Evolutionary conservation across 768 basidiomycete species (phyloP).

Genomic region (Trametes punicea): DNA sequence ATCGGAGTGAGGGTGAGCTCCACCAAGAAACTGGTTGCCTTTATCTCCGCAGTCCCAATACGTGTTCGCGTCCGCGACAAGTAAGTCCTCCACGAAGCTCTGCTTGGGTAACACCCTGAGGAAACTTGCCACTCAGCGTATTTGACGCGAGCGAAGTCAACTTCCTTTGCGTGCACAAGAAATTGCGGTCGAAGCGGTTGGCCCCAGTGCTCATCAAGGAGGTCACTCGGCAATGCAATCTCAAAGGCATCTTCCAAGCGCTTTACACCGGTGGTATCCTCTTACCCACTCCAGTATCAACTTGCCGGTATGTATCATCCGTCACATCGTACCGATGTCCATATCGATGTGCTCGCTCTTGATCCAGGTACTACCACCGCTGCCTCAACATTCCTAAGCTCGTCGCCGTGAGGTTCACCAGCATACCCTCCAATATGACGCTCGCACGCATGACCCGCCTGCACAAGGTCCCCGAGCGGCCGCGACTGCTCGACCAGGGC

Average conservation of each 20-base stretch:
- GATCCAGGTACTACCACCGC: slow-evolving; percentile 82
- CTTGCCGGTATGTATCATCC: slow-evolving; percentile 65
- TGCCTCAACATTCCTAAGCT: slow-evolving; percentile 90
- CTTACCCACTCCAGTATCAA: slow-evolving; percentile 88
- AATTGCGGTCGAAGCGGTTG: slow-evolving; percentile 89
- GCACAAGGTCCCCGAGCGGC: slow-evolving; percentile 59
- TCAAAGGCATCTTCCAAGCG: slow-evolving; percentile 91
- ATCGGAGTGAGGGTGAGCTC: slow-evolving; percentile 88
- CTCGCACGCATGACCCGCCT: slow-evolving; percentile 84
- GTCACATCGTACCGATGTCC: too few species aligned
- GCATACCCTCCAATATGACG: slow-evolving; percentile 82
- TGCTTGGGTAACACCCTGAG: not conserved
- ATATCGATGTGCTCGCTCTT: not conserved
- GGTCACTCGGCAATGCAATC: slow-evolving; percentile 87
- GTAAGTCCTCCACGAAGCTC: slow-evolving; percentile 44
- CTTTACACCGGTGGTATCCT: slow-evolving; percentile 95
- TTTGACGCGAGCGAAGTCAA: slow-evolving; percentile 89
- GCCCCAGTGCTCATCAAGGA: slow-evolving; percentile 98
- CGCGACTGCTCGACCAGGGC: slow-evolving; percentile 47
- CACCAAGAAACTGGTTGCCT: slow-evolving; percentile 92
- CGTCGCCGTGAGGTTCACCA: slow-evolving; percentile 86
- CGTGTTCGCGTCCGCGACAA: slow-evolving; percentile 78
- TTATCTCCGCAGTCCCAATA: slow-evolving; percentile 92
- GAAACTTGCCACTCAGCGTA: slow-evolving; percentile 39
- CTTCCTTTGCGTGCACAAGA: slow-evolving; percentile 97